phyloP scores from a whole-genome alignment of 2,329 filamentous ascomycete genomes.

The Penicillium sp. region DNA sequence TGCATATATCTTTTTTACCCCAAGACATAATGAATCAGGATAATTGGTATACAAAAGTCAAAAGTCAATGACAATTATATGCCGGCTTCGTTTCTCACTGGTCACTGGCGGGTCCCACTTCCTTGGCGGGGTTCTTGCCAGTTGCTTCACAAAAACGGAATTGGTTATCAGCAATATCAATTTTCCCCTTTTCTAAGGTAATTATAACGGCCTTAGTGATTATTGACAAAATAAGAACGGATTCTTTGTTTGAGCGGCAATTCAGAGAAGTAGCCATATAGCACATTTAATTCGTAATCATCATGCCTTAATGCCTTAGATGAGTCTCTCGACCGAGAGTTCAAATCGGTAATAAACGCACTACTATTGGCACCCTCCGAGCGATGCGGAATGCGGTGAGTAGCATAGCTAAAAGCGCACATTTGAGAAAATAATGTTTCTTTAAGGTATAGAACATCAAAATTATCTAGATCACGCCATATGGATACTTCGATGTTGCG shows the following conservation, averaged over 20 bases:
- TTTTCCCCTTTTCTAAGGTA: not conserved
- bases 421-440: not conserved
- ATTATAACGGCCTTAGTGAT: not conserved
- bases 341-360: constrained; percentile 16
- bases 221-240: not conserved
- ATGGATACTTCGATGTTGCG: not conserved
- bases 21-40: too few species aligned
- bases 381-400: not conserved
- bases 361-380: constrained; percentile 15
- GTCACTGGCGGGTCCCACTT: not conserved
- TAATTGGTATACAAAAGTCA: not conserved
- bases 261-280: not conserved
- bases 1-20: too few species aligned
- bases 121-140: not conserved
- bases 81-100: not conserved
- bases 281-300: not conserved
- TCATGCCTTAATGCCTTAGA: not conserved
- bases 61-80: not conserved
- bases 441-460: not conserved
- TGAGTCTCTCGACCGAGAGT: constrained; percentile 1
- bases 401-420: not conserved
- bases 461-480: not conserved
- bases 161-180: not conserved
- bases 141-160: not conserved
- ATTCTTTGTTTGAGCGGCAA: not conserved